Conservation (phyloP, 306 rosid species). For the Malus sieversii region DNA sequence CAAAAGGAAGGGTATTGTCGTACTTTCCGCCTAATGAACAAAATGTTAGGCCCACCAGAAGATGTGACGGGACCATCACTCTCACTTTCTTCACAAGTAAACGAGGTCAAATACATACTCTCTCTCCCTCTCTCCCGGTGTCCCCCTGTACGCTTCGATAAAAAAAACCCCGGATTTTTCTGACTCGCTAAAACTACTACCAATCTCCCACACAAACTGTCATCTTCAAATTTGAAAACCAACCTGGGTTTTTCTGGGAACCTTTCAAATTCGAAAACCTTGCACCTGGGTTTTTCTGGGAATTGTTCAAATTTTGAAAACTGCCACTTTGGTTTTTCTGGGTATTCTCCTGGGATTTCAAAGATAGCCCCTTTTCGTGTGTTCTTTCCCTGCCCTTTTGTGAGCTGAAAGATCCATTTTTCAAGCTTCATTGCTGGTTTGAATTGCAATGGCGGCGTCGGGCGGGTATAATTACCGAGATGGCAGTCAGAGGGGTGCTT, state of each 20-base stretch:
- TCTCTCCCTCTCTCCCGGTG: not conserved
- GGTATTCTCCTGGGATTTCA: not conserved
- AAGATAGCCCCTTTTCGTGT: not conserved
- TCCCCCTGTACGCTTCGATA: not conserved
- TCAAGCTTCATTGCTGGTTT: not conserved
- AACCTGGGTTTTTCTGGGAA: conserved; percentile 8
- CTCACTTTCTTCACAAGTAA: not conserved
- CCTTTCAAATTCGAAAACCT: not conserved
- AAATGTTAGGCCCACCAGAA: conserved; percentile 17
- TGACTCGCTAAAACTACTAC: conserved; percentile 20
- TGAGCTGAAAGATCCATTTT: conserved; percentile 5
- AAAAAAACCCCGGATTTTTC: conserved; percentile 24
- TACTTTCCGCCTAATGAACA: not conserved
- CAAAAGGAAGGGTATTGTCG: conserved; percentile 9
- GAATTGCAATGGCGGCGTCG: conserved; percentile 56
- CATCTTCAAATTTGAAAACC: conserved; percentile 4
- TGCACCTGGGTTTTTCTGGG: conserved; percentile 10
- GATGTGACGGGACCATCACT: conserved; percentile 2
- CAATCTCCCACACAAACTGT: not conserved
- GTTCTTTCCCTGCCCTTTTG: conserved; percentile 14
- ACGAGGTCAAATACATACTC: conserved; percentile 8
- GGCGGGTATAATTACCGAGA: conserved; percentile 44
- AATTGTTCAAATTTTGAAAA: not conserved
- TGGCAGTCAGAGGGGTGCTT: conserved; percentile 51
- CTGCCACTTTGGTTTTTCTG: conserved; percentile 7